Percentiles rank a stretch among this genome's conserved stretches.
Conservation (phyloP, 2,329 filamentous ascomycete species). For the Aspergillus sp. region DNA sequence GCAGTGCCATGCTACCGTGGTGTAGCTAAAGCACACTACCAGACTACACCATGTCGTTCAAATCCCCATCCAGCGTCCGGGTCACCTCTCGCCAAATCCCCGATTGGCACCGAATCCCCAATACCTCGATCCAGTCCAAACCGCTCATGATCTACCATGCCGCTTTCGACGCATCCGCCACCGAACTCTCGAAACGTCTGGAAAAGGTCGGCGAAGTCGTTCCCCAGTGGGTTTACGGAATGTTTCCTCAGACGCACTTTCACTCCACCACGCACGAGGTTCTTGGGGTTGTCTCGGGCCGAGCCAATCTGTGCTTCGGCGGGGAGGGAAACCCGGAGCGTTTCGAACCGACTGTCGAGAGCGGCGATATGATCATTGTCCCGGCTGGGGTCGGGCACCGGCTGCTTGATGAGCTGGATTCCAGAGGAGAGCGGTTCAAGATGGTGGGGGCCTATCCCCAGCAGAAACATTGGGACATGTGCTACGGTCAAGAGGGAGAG, state of each 20-base stretch:
- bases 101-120: conserved; percentile 48
- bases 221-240: conserved; percentile 60
- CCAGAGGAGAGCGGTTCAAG: conserved; percentile 42
- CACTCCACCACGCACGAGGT: conserved; percentile 61
- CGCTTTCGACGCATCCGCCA: conserved; percentile 44
- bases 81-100: conserved; percentile 54
- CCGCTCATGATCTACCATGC: conserved; percentile 58
- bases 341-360: conserved; percentile 47
- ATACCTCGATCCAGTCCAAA: conserved; percentile 54
- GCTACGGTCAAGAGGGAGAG: conserved; percentile 53
- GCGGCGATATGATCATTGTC: conserved; percentile 56
- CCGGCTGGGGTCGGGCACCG: conserved; percentile 59
- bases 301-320: conserved; percentile 56
- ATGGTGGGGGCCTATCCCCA: conserved; percentile 60
- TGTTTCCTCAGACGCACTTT: conserved; percentile 59
- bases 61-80: conserved; percentile 41
- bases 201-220: conserved; percentile 43
- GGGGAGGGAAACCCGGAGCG: conserved; percentile 51
- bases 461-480: conserved; percentile 58
- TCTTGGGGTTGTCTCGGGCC: conserved; percentile 50
- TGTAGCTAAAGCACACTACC: no score
- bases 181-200: conserved; percentile 50
- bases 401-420: conserved; percentile 46
- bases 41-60: conserved; percentile 36
- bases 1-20: conserved; percentile 20